Evolutionary conservation across 2,329 filamentous ascomycete species (phyloP), one percentile per base, ranked within the genome.

Genomic region (Dactylellina parvicollis): DNA sequence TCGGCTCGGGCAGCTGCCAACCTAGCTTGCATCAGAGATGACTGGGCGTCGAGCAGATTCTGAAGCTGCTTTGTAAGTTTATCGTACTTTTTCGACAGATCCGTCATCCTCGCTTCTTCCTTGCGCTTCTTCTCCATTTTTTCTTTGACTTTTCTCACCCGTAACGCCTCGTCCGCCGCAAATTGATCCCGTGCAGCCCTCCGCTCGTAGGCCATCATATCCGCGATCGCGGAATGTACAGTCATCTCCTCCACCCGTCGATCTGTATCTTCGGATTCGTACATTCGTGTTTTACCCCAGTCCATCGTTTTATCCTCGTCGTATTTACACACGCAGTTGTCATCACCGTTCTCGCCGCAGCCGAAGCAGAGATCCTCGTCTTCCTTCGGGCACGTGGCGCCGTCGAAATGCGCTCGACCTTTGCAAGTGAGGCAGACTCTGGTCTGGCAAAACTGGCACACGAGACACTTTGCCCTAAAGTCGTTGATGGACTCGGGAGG

Each of bases 41-140:
- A 59, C 26, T 72, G 67, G 9, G 67, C 67, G 7, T 65, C 32
- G 4, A 72, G 59, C 44, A 72, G 40, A 1, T 46, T 52, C 18
- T 72, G 59, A 24, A 72, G 20, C n/a, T 72, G 67, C 38, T 65
- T 65, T 4, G 59, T 65, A 20, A 72, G 59, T 28, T 72, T 72
- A 22, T 72, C 67, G 32, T 72, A 72, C 18, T 64, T 72, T 42
- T 65, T 72, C 10, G 67, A 72, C 24, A 72, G 12, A 42, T 72
- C 67, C 1, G 67, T 65, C 42, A 72, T 72, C 54, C 59, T 57
- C 2, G 67, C 67, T 47, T 65, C 67, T 9, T 72, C 67, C 28
- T 59, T 72, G n/a, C 67, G 59, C 30, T 72, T 72, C 67, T 57
- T 64, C 44, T 72, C 67, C 67, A 59, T 57, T 46, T 72, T 72